phyloP scores from a whole-genome alignment of 192 early-diverging fungal genomes.

The Pilaira anomala region DNA sequence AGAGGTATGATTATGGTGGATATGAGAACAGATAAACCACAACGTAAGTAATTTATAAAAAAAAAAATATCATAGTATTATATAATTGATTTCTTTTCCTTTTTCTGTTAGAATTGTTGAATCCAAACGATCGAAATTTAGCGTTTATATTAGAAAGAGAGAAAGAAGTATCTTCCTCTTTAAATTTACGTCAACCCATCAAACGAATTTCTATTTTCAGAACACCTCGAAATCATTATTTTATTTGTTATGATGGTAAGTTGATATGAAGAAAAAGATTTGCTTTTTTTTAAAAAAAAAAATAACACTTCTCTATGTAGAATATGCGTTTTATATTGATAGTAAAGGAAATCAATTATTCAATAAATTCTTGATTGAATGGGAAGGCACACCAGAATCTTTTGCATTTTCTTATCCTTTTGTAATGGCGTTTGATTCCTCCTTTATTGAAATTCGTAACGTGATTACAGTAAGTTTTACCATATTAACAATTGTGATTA shows the following conservation, averaged over 20 bases:
- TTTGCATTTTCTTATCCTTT: constrained; percentile 83
- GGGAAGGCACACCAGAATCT: constrained; percentile 81
- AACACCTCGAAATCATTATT: constrained; percentile 70
- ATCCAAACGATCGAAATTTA: constrained; percentile 76
- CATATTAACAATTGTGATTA: not conserved
- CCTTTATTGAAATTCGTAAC: constrained; percentile 88
- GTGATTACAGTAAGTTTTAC: constrained; percentile 57
- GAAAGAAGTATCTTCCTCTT: constrained; percentile 22
- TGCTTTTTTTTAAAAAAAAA: not conserved
- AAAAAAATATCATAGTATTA: not conserved
- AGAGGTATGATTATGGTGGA: constrained; percentile 94
- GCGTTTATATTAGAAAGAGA: constrained; percentile 84
- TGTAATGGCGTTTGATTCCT: constrained; percentile 86
- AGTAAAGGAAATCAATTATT: constrained; percentile 73
- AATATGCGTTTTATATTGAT: constrained; percentile 91
- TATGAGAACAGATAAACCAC: constrained; percentile 79
- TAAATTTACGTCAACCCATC: constrained; percentile 37
- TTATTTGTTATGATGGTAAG: constrained; percentile 90
- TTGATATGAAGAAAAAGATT: constrained; percentile 60
- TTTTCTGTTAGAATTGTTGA: constrained; percentile 63
- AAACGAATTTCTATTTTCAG: constrained; percentile 83
- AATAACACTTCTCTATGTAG: constrained; percentile 44
- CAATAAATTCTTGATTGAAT: constrained; percentile 76
- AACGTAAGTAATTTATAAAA: constrained; percentile 32
- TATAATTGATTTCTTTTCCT: constrained; percentile 29